Base-by-base conservation (phyloP, 768 basidiomycete species). In the Collybia sordida region DNA sequence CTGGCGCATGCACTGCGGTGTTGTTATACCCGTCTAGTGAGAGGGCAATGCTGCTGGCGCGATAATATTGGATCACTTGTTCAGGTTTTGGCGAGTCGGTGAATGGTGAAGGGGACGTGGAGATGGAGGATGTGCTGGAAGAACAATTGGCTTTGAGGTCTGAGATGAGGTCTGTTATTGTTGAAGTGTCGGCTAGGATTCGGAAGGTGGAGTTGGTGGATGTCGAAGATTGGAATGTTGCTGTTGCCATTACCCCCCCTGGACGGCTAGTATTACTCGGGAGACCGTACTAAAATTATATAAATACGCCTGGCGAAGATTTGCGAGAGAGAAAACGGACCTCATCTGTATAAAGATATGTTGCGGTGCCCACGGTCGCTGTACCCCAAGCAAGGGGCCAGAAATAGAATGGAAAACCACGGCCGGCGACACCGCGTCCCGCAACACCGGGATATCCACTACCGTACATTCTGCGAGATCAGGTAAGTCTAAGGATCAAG, bases 11-110 rank as follows among this genome's bases (percentile, higher is more conserved):
- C 2, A 69, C 74, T 15, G 74, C 79, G 0, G 81, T 79, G 54
- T 86, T 78, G 57, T 86, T 85, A 60, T 86, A 86, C 0, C 78
- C 78, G 42, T 86, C 77, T 2, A 86, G 66, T 1, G 81, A 74
- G 17, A 86, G 70, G 2, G 74, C 78, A 25, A 83, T 71, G 44
- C 77, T 83, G 58, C 80, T 82, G 3, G 81, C 78, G 22, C 85
- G 80, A 56, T 81, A 87, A 61, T 86, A 87, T 48, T 86, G 79
- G n/a, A 86, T 57, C 0, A 72, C 76, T 57, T 83, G 75, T 54
- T 80, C 76, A 0, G 83, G 72, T 23, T 56, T 52, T 11, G 56
- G 45, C n/a, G 52, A 37, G 25, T 71, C 66, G 14, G 66, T 61
- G 52, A 69, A 75, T 3, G 64, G 41, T 0, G 56, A 57, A 7